Evolutionary conservation across 768 basidiomycete genomes (phyloP).

Genomic region (Naematelia aurantialba): DNA sequence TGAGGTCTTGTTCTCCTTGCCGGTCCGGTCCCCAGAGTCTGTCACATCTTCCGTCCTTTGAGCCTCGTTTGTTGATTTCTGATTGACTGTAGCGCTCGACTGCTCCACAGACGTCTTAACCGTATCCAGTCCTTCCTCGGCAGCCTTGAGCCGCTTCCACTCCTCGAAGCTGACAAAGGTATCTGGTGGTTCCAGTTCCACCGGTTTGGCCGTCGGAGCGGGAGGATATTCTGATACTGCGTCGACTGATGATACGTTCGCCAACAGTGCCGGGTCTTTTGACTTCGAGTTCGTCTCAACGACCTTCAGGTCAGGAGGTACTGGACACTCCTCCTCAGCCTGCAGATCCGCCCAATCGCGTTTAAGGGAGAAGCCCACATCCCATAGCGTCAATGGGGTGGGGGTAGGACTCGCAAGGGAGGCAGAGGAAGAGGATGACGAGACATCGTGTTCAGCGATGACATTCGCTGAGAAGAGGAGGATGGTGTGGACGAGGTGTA

Average conservation of each 20-base stretch:
- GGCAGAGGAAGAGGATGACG: slow-evolving; percentile 5
- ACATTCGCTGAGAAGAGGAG: slow-evolving; percentile 3
- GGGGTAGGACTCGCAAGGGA: not conserved
- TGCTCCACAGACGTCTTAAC: not conserved
- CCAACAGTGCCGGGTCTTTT: not conserved
- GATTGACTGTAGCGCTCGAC: not conserved
- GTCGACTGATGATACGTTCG: not conserved
- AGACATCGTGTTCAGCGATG: not conserved
- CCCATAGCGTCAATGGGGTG: slow-evolving; percentile 20
- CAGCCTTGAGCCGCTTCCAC: slow-evolving; percentile 37
- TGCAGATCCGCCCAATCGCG: slow-evolving; percentile 17
- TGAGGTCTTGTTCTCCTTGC: not conserved
- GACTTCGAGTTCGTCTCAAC: not conserved
- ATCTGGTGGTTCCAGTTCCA: slow-evolving; percentile 3
- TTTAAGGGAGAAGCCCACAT: slow-evolving; percentile 20
- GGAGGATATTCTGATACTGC: not conserved
- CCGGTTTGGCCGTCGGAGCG: not conserved
- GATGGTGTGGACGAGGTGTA: slow-evolving; percentile 11
- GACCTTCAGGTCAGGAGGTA: slow-evolving; percentile 6
- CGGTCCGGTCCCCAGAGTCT: not conserved
- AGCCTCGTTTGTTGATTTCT: not conserved
- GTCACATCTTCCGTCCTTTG: not conserved
- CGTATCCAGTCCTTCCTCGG: slow-evolving; percentile 26
- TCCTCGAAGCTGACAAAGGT: slow-evolving; percentile 40
- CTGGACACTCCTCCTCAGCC: slow-evolving; percentile 12